phyloP scores from a whole-genome alignment of 2,329 filamentous ascomycete genomes.

The Clarireedia monteithiana region DNA sequence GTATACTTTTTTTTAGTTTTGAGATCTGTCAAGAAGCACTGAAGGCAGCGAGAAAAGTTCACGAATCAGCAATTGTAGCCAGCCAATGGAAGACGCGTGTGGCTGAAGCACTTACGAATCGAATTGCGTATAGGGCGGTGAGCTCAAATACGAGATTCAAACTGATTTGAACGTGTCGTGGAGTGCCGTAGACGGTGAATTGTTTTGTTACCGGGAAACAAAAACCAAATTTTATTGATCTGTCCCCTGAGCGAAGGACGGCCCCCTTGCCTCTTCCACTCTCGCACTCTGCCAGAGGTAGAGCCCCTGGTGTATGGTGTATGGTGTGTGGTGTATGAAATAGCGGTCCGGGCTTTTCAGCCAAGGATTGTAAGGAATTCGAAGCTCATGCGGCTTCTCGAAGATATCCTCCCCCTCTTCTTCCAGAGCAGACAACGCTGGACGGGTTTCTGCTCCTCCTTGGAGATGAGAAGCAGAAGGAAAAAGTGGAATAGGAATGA shows the following conservation, averaged over 20 bases:
- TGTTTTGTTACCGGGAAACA: neutral
- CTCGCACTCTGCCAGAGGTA: neutral
- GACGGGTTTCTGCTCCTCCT: no score
- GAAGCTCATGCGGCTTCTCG: slow-evolving; percentile 8
- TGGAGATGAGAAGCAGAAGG: neutral
- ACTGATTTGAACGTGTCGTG: neutral
- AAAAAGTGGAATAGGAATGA: neutral
- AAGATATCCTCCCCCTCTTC: neutral
- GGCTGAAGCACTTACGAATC: neutral
- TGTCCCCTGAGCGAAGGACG: slow-evolving; percentile 6
- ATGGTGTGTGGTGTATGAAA: neutral
- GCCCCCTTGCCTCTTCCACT: neutral
- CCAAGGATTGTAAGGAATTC: slow-evolving; percentile 3
- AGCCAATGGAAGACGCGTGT: no score
- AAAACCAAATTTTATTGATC: neutral
- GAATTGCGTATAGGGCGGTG: neutral
- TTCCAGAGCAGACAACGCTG: neutral
- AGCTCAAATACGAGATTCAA: neutral
- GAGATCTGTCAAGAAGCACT: slow-evolving; percentile 20
- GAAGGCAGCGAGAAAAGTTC: slow-evolving; percentile 1
- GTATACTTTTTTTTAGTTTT: neutral
- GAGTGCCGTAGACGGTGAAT: neutral
- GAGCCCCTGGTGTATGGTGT: neutral
- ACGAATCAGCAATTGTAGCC: slow-evolving; percentile 14
- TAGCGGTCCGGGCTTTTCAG: slow-evolving; percentile 5